Percentiles rank a stretch among this genome's conserved stretches.
Conservation (phyloP, 139 green algal species). For the Edaphochlamys debaryana region DNA sequence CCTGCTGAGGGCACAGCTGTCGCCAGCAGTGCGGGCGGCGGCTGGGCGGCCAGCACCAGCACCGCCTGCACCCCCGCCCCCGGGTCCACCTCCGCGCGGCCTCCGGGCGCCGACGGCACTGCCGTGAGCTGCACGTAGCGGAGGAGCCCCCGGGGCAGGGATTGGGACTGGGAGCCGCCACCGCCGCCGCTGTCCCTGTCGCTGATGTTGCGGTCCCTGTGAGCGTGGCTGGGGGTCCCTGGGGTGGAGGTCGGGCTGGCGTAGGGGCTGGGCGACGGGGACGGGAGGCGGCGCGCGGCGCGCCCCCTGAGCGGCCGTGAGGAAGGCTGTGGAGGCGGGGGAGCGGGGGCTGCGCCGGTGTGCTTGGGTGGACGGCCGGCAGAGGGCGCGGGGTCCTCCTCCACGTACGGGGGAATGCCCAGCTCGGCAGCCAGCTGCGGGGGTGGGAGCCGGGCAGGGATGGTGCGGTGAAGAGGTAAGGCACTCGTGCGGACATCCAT, state of each 20-base stretch:
- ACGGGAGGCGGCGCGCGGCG: too few species aligned
- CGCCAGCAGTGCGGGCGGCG: not conserved
- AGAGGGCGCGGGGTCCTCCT: constrained; percentile 24
- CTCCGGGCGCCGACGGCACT: constrained; percentile 28
- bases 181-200: not conserved
- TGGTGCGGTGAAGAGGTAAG: too few species aligned
- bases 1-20: too few species aligned
- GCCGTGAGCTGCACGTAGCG: constrained; percentile 76
- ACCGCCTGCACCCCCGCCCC: constrained; percentile 55
- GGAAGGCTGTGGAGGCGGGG: too few species aligned
- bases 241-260: too few species aligned
- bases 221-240: too few species aligned
- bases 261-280: too few species aligned
- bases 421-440: constrained; percentile 26
- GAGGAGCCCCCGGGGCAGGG: constrained; percentile 48
- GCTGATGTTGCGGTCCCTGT: not conserved
- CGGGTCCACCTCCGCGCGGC: constrained; percentile 44
- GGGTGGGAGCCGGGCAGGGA: not conserved
- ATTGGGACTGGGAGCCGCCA: not conserved
- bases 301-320: too few species aligned
- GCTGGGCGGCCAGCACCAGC: constrained; percentile 61
- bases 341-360: too few species aligned
- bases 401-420: constrained; percentile 51
- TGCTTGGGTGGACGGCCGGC: too few species aligned
- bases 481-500: too few species aligned